Percentiles rank a stretch among this genome's conserved stretches.
phyloP scores from a whole-genome alignment of 768 basidiomycete genomes.

The Cantharellus anzutake region DNA sequence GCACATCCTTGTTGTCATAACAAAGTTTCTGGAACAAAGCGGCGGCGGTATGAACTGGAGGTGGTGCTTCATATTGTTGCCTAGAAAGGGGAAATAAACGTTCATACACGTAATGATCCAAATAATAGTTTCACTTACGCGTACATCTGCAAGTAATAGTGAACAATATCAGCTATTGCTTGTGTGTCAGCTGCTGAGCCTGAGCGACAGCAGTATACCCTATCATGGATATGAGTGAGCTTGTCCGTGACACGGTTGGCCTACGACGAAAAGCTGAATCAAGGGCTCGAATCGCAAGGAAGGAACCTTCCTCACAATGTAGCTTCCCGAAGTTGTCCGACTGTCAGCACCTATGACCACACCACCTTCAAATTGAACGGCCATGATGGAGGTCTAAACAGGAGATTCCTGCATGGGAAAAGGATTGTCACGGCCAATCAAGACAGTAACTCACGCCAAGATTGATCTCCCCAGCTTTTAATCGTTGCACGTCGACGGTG shows the following conservation, averaged over 20 bases:
- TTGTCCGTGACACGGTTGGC: slow-evolving; percentile 99
- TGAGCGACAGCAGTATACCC: slow-evolving; percentile 97
- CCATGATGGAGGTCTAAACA: slow-evolving; percentile 91
- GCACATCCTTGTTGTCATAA: slow-evolving; percentile 80
- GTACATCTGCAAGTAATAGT: slow-evolving; percentile 60
- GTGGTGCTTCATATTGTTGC: slow-evolving; percentile 34
- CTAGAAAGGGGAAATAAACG: slow-evolving; percentile 21
- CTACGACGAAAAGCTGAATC: slow-evolving; percentile 21
- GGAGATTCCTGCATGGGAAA: not conserved
- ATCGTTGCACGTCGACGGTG: slow-evolving; percentile 59
- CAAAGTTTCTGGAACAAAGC: slow-evolving; percentile 70
- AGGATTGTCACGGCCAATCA: not conserved
- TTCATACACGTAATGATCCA: not conserved
- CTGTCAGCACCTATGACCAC: slow-evolving; percentile 96
- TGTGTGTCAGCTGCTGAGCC: slow-evolving; percentile 98
- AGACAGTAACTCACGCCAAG: slow-evolving; percentile 51
- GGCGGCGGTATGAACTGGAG: slow-evolving; percentile 68
- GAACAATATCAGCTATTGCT: slow-evolving; percentile 81
- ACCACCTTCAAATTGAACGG: slow-evolving; percentile 87
- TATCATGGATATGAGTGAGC: slow-evolving; percentile 88
- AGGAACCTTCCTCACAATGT: slow-evolving; percentile 40
- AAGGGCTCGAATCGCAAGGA: not conserved
- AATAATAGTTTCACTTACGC: slow-evolving; percentile 26
- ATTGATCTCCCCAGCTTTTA: slow-evolving; percentile 93
- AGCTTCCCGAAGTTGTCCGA: slow-evolving; percentile 90